A percentile compares a stretch with the other conserved stretches of the same genome.
Evolutionary conservation across 2,329 filamentous ascomycete species (phyloP).

Genomic region (Colletotrichum somersetense): DNA sequence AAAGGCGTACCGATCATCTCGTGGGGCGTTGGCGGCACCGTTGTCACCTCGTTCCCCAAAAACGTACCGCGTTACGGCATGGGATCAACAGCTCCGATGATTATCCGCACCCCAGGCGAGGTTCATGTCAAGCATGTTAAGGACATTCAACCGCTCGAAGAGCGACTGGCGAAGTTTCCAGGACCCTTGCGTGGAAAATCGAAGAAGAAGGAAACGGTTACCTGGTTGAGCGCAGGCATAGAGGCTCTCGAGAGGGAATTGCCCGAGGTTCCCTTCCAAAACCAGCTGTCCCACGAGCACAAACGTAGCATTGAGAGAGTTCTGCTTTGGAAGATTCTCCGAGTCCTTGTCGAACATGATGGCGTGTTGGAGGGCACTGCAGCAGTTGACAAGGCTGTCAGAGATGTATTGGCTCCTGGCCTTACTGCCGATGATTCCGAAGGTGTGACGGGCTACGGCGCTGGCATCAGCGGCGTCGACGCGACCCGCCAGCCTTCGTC

Average conservation of each 20-base stretch:
- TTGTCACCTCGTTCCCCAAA: conserved; percentile 89
- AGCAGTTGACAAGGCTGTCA: conserved; percentile 79
- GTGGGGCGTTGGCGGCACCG: conserved; percentile 87
- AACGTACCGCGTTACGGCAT: conserved; percentile 88
- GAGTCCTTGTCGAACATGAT: conserved; percentile 87
- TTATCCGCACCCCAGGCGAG: conserved; percentile 85
- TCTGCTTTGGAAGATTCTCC: conserved; percentile 88
- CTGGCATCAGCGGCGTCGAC: conserved; percentile 43
- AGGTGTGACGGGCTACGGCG: conserved; percentile 44
- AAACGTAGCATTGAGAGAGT: conserved; percentile 84
- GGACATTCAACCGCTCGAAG: conserved; percentile 77
- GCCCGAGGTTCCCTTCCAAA: conserved; percentile 61
- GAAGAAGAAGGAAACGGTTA: conserved; percentile 93
- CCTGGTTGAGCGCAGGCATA: conserved; percentile 85
- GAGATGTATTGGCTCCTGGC: conserved; percentile 78
- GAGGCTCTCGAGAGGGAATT: conserved; percentile 74
- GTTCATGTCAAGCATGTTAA: conserved; percentile 83
- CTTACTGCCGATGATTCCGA: conserved; percentile 49
- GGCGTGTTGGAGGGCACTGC: conserved; percentile 81
- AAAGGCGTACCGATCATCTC: conserved; percentile 87
- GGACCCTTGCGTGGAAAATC: conserved; percentile 89
- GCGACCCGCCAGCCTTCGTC: conserved; percentile 46
- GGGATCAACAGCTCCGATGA: conserved; percentile 78
- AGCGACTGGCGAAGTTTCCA: conserved; percentile 84
- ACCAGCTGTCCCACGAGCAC: conserved; percentile 68